Percentiles rank a stretch among this genome's conserved stretches.
Evolutionary conservation across 495 filamentous ascomycete species (phyloP).

Genomic region (Lasiosphaeriaceae sp.): DNA sequence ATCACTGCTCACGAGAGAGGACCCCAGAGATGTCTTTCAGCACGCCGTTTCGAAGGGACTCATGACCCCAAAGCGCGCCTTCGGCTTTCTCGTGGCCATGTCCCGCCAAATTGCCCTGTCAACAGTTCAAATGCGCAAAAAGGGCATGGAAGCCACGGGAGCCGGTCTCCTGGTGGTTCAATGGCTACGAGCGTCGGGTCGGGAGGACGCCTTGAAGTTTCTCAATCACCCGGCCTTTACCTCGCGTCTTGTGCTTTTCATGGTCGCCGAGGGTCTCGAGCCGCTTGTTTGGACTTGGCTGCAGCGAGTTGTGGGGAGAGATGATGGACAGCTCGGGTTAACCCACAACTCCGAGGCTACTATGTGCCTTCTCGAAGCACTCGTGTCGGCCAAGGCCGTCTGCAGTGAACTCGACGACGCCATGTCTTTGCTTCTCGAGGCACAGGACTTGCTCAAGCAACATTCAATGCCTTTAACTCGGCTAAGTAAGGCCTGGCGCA

Average conservation of each 20-base stretch:
- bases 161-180: conserved; percentile 41
- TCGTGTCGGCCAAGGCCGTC: conserved; percentile 23
- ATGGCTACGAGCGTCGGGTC: conserved; percentile 51
- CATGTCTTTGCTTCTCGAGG: conserved; percentile 31
- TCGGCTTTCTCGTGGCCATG: conserved; percentile 37
- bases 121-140: conserved; percentile 16
- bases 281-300: conserved; percentile 43
- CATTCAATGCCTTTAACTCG: not conserved
- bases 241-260: conserved; percentile 37
- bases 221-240: conserved; percentile 29
- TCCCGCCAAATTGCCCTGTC: conserved; percentile 25
- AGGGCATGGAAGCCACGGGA: conserved; percentile 34
- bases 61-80: conserved; percentile 39
- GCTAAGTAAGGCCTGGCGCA: conserved; percentile 24
- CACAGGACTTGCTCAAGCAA: conserved; percentile 20
- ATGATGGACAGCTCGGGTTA: not conserved
- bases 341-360: too few relatives aligned
- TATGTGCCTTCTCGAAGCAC: conserved; percentile 12
- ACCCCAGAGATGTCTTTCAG: conserved; percentile 35
- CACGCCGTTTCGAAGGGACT: conserved; percentile 38
- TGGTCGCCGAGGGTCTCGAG: conserved; percentile 48
- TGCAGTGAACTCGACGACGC: conserved; percentile 30
- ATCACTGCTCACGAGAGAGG: not conserved
- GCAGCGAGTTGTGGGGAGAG: conserved; percentile 21
- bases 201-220: conserved; percentile 35